A percentile compares a stretch with the other conserved stretches of the same genome.
Conservation (phyloP, 2,329 filamentous ascomycete species). For the Fusarium mundagurra region DNA sequence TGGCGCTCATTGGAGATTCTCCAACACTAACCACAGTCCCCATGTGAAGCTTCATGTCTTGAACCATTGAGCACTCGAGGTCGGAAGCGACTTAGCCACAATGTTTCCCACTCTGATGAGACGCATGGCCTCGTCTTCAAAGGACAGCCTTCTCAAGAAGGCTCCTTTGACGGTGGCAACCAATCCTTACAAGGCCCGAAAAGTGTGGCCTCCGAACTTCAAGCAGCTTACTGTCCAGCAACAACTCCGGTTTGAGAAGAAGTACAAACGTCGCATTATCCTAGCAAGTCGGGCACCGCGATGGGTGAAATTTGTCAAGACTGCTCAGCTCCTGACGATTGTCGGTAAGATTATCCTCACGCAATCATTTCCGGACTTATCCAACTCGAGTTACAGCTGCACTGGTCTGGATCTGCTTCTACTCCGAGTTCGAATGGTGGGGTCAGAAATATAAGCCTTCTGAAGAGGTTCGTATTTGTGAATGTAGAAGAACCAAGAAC, state of each 20-base stretch:
- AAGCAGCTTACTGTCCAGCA: slow-evolving; percentile 73
- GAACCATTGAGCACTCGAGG: slow-evolving; percentile 16
- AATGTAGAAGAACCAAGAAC: neutral
- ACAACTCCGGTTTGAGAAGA: slow-evolving; percentile 81
- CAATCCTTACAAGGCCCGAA: slow-evolving; percentile 73
- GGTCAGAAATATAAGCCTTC: slow-evolving; percentile 55
- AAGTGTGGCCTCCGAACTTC: slow-evolving; percentile 83
- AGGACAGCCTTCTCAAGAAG: slow-evolving; percentile 41
- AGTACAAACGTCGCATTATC: slow-evolving; percentile 76
- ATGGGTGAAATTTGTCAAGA: slow-evolving; percentile 72
- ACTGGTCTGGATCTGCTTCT: slow-evolving; percentile 53
- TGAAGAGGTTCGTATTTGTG: slow-evolving; percentile 49
- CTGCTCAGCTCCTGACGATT: slow-evolving; percentile 70
- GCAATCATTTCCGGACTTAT: neutral
- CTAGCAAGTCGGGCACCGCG: slow-evolving; percentile 69
- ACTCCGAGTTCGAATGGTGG: slow-evolving; percentile 56
- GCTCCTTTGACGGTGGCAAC: slow-evolving; percentile 53
- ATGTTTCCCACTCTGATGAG: slow-evolving; percentile 51
- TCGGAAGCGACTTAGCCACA: neutral
- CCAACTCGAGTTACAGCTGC: slow-evolving; percentile 45
- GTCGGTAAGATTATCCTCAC: slow-evolving; percentile 54
- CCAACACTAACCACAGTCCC: slow-evolving; percentile 11
- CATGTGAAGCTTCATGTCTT: slow-evolving; percentile 5
- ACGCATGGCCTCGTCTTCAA: slow-evolving; percentile 48
- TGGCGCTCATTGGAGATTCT: slow-evolving; percentile 35